Evolutionary conservation across 352 stramenopile species (phyloP).

Genomic region (Phytophthora sp.): DNA sequence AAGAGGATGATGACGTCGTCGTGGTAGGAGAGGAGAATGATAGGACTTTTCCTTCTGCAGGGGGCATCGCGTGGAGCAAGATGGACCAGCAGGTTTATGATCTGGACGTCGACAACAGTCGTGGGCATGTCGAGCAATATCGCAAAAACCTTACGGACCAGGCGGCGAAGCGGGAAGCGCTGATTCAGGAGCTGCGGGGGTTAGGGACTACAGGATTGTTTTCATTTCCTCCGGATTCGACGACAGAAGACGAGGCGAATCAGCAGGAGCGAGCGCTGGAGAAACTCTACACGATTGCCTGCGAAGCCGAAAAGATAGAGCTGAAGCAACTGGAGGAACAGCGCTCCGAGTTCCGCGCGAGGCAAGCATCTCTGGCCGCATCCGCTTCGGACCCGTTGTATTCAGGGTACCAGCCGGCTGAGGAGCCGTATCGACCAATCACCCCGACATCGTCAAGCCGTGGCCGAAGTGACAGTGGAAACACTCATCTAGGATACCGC

Average conservation of each 20-base stretch:
- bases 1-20: constrained; percentile 21
- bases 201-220: constrained; percentile 61
- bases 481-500: constrained; percentile 35
- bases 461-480: constrained; percentile 30
- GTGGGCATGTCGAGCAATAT: constrained; percentile 81
- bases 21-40: constrained; percentile 24
- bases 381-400: constrained; percentile 42
- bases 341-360: constrained; percentile 45
- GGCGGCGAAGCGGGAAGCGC: constrained; percentile 59
- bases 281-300: constrained; percentile 57
- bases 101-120: constrained; percentile 72
- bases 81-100: constrained; percentile 86
- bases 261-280: constrained; percentile 60
- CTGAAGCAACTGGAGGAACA: constrained; percentile 60
- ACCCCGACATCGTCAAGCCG: constrained; percentile 32
- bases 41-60: constrained; percentile 35
- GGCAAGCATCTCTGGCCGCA: constrained; percentile 33
- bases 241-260: constrained; percentile 36
- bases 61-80: constrained; percentile 71
- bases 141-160: constrained; percentile 74
- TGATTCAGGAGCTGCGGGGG: constrained; percentile 56
- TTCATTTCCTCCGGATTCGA: constrained; percentile 42
- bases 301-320: constrained; percentile 59
- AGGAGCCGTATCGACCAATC: constrained; percentile 27
- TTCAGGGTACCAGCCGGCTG: constrained; percentile 23